phyloP scores from a whole-genome alignment of 805 yeast species.

The Kurtzmaniella fragi region DNA sequence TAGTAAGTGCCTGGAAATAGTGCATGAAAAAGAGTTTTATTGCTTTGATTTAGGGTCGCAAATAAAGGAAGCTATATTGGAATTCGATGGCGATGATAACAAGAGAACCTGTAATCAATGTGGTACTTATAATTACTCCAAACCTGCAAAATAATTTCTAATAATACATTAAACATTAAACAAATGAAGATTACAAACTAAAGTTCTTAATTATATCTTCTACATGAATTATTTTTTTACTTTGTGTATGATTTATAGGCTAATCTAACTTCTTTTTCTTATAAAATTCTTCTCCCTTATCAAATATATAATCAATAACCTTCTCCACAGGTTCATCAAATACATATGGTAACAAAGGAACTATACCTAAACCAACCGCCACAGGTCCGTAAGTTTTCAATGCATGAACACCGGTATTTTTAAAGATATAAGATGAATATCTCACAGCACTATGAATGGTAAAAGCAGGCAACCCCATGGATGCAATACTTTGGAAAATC shows the following conservation, averaged over 20 bases:
- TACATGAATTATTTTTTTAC: too few relatives aligned
- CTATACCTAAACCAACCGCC: constrained; percentile 69
- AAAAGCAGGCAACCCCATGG: constrained; percentile 84
- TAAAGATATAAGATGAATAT: constrained; percentile 60
- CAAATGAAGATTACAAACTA: too few relatives aligned
- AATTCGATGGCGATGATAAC: constrained; percentile 57
- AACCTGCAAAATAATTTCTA: constrained; percentile 36
- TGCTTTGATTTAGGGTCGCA: constrained; percentile 85
- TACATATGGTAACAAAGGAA: constrained; percentile 70
- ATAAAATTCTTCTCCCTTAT: constrained; percentile 37
- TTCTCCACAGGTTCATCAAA: constrained; percentile 82
- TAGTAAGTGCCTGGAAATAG: constrained; percentile 55
- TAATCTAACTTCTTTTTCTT: constrained; percentile 4
- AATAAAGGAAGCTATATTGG: constrained; percentile 74
- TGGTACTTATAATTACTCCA: constrained; percentile 67
- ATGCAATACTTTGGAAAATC: constrained; percentile 75
- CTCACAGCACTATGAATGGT: constrained; percentile 75
- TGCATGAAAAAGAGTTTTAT: constrained; percentile 66
- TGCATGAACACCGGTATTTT: constrained; percentile 43
- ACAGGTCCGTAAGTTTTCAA: constrained; percentile 72
- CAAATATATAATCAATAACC: constrained; percentile 59
- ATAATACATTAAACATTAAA: not conserved
- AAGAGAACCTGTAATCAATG: constrained; percentile 73
- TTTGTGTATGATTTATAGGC: too few relatives aligned
- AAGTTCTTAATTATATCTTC: too few relatives aligned